phyloP scores from a whole-genome alignment of 768 basidiomycete species.

The Cyclocybe aegerita region DNA sequence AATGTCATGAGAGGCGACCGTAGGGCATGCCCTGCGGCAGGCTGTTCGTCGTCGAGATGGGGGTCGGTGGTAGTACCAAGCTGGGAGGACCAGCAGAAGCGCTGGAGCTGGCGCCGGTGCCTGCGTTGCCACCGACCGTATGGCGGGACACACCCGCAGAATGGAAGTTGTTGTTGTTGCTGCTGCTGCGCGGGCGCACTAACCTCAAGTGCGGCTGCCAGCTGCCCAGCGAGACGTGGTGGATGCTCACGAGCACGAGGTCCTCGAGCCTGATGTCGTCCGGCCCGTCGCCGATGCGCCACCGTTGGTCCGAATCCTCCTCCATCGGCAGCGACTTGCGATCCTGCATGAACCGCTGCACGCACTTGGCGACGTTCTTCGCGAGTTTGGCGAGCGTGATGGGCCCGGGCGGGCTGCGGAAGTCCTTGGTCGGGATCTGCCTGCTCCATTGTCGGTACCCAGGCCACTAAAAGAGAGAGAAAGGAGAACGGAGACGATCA shows the following conservation, averaged over 20 bases:
- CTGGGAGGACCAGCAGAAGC: no score
- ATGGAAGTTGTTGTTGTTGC: neutral
- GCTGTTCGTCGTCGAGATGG: no score
- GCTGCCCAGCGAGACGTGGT: conserved; percentile 80
- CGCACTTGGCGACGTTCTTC: conserved; percentile 77
- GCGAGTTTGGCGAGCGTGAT: conserved; percentile 77
- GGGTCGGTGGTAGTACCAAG: no score
- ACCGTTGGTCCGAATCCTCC: conserved; percentile 58
- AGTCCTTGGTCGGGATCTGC: conserved; percentile 83
- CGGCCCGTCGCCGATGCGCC: conserved; percentile 60
- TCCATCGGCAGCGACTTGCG: conserved; percentile 41
- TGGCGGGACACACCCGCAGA: no score
- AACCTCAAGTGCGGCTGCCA: conserved; percentile 82
- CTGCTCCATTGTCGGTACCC: conserved; percentile 77
- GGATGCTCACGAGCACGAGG: conserved; percentile 72
- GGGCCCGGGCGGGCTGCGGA: conserved; percentile 73
- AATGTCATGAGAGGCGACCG: no score
- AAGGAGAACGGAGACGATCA: neutral
- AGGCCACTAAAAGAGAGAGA: conserved; percentile 57
- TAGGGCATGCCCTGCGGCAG: no score
- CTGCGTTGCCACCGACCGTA: no score
- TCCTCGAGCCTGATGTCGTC: conserved; percentile 61
- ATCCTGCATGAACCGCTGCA: conserved; percentile 60
- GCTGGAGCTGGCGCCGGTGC: no score
- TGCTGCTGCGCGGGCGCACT: conserved; percentile 28